Percentiles rank a stretch among this genome's conserved stretches.
phyloP scores from a whole-genome alignment of 129 eudicot genomes.

The Centella asiatica region DNA sequence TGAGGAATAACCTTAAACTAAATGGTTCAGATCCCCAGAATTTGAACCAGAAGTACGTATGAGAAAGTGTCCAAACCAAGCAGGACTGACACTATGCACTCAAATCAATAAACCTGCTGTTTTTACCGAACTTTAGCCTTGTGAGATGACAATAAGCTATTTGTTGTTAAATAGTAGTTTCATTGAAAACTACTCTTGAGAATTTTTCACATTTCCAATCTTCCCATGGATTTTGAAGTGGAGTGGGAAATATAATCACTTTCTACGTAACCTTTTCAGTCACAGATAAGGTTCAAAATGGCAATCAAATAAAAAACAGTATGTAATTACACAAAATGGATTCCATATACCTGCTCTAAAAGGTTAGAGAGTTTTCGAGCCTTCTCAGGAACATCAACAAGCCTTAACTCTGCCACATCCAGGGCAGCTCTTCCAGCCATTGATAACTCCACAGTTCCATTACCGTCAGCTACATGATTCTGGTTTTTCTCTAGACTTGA shows the following conservation, averaged over 20 bases:
- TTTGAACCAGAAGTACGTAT: not conserved
- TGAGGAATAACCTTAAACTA: not conserved
- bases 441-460: slow-evolving; percentile 58
- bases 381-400: slow-evolving; percentile 76
- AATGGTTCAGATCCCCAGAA: not conserved
- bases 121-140: too few relatives aligned
- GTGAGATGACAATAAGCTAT: too few relatives aligned
- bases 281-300: not conserved
- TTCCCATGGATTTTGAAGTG: not conserved
- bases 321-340: not conserved
- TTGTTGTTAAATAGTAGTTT: not conserved
- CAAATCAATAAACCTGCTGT: too few relatives aligned
- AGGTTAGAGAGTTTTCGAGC: slow-evolving; percentile 83
- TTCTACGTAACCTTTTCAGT: not conserved
- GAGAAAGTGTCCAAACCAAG: not conserved
- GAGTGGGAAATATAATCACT: too few relatives aligned
- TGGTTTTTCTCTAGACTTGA: slow-evolving; percentile 61
- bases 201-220: not conserved
- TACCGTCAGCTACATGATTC: slow-evolving; percentile 31
- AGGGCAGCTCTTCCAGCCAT: slow-evolving; percentile 73
- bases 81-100: too few relatives aligned
- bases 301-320: not conserved
- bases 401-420: slow-evolving; percentile 89
- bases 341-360: slow-evolving; percentile 70
- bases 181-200: not conserved